A percentile compares a stretch with the other conserved stretches of the same genome.
Evolutionary conservation across 202 grass and related monocot genomes (phyloP).

Genomic region (Hordeum pubiflorum): DNA sequence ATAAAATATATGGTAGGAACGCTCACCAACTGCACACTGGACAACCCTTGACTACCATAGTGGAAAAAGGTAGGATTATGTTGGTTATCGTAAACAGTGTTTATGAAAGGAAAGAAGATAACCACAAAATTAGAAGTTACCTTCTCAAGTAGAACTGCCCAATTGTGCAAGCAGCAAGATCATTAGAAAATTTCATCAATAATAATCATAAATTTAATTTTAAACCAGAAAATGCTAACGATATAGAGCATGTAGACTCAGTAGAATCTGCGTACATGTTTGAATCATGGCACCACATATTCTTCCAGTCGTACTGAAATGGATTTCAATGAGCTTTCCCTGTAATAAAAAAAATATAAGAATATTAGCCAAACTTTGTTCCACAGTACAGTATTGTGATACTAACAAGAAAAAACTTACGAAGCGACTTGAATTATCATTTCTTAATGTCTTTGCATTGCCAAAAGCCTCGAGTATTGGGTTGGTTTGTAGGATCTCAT

Average conservation of each 20-base stretch:
- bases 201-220: conserved; percentile 17
- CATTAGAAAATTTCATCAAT: conserved; percentile 29
- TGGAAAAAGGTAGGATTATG: conserved; percentile 25
- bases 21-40: conserved; percentile 70
- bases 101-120: not conserved
- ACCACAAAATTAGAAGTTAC: conserved; percentile 40
- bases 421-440: conserved; percentile 97
- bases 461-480: conserved; percentile 98
- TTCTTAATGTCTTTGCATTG: conserved; percentile 91
- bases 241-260: not conserved
- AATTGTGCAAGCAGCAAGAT: conserved; percentile 39
- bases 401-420: conserved; percentile 47
- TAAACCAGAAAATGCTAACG: conserved; percentile 13
- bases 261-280: conserved; percentile 63
- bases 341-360: conserved; percentile 32
- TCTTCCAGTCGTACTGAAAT: conserved; percentile 90
- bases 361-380: conserved; percentile 3
- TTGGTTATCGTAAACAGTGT: not conserved
- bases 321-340: conserved; percentile 97
- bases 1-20: conserved; percentile 98
- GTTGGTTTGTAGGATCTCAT: conserved; percentile 96
- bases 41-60: conserved; percentile 85
- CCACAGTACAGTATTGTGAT: conserved; percentile 3
- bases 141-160: conserved; percentile 95
- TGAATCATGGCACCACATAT: conserved; percentile 94